phyloP scores from a whole-genome alignment of 2,329 filamentous ascomycete species.

The Geoglossum cookeanum region DNA sequence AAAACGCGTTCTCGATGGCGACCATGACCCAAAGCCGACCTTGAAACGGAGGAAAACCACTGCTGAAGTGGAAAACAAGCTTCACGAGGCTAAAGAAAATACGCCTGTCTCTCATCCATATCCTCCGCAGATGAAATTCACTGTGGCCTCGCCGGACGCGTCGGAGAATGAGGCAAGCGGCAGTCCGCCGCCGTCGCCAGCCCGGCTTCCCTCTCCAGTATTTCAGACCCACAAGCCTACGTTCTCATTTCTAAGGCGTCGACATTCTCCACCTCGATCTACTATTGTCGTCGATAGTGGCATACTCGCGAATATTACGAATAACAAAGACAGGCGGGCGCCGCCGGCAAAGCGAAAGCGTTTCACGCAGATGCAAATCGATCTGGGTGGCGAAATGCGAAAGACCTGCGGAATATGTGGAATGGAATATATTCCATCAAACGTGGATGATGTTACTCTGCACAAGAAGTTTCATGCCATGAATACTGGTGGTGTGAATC shows the following conservation, averaged over 20 bases:
- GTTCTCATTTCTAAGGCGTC: background rate
- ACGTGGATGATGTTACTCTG: conserved; percentile 38
- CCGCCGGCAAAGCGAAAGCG: conserved; percentile 14
- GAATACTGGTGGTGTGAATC: conserved; percentile 39
- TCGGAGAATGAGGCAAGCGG: background rate
- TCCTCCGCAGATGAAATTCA: background rate
- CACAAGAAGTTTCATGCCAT: conserved; percentile 46
- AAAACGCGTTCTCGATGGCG: background rate
- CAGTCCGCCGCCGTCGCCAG: background rate
- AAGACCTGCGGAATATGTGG: conserved; percentile 40
- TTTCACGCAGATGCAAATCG: conserved; percentile 41
- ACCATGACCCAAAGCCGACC: background rate
- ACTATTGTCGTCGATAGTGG: background rate
- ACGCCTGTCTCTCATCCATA: background rate
- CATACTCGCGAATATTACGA: conserved; percentile 1
- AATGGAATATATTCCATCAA: conserved; percentile 47
- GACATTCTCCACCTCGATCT: background rate
- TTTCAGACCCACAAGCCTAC: background rate
- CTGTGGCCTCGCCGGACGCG: background rate
- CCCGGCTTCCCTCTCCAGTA: background rate
- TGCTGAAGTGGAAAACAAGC: background rate
- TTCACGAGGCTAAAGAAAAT: background rate
- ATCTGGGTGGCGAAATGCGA: conserved; percentile 34
- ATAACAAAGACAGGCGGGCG: background rate
- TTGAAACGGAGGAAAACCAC: background rate